Base-by-base conservation (phyloP, 2,329 filamentous ascomycete genomes). In the Fusarium secorum region DNA sequence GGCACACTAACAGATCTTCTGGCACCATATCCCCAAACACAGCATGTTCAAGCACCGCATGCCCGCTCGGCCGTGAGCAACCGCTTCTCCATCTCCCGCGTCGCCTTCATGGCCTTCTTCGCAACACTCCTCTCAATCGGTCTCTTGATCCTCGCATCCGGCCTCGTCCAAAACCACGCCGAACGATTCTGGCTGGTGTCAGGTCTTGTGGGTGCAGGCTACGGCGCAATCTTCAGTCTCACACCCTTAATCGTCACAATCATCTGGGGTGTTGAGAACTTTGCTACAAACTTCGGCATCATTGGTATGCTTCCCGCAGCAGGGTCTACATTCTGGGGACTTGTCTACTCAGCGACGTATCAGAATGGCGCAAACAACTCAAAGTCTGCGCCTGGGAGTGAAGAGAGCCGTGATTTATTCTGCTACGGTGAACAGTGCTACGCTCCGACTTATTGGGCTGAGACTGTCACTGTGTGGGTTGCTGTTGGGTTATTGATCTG, bases 201-300 rank as follows among this genome's bases (percentile, higher is more conserved):
- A 0, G 89, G 91, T 0, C 86, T 95, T 3, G 90, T 99, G 11
- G 96, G 96, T 11, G 91, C 94, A 3, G 96, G 96, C 46, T 98
- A 99, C 78, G 96, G 96, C 46, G 95, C 95, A 35, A 89, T 95
- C 26, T 99, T 98, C 83, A 92, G 90, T 51, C 87, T 98, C 10
- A 92, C 93, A 0, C 96, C 96, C 4, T 95, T 98, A 71, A 93
- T 98, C 61, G 92, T 98, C 74, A 94, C 91, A n/a, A 94, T 98
- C 14, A 95, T 99, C 48, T 99, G 96, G 96, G 96, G 96, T 30
- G 94, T 97, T 0, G 95, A 98, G 83, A 99, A 98, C 79, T 98
- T 99, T 78, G 96, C 94, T 63, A 99, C 96, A 1, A 98, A 99
- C 76, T 99, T 95, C 90, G 96, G 96, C 14, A 95, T 98, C 67